Evolutionary conservation across 2,329 filamentous ascomycete genomes (phyloP), one percentile per base, ranked within the genome.

Genomic region (Cadophora gregata): DNA sequence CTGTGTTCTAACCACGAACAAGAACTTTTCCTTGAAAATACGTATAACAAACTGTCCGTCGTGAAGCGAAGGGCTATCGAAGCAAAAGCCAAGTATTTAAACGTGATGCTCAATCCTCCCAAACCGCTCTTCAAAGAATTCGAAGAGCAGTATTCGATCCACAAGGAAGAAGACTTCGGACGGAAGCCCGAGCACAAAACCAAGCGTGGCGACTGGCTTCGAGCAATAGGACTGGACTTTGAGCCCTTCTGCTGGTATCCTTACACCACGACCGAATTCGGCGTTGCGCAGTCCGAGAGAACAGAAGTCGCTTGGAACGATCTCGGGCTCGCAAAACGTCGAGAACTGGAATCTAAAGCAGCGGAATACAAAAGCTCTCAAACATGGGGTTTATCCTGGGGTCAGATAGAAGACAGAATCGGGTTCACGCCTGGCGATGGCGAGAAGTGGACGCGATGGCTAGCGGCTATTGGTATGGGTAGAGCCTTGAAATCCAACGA

Each of bases 21-120:
- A 36, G 24, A 55, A n/a, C n/a, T 45, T 21, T 33, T 47, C n/a
- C 24, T 60, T 6, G 55, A 59, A n/a, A 2, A 8, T 0, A 24
- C 48, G 14, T 60, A 65, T 33, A 65, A 24, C 14, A 59, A 48
- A 9, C 14, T 42, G 16, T 10, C 55, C 5, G 45, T 65, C 9
- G 42, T 36, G 2, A 48, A 45, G 24, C 21, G 63, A 51, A 64
- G 63, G 16, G 25, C 63, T 1, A 53, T 60, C 29, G 38, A 64
- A 55, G 31, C 31, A n/a, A 65, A 60, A 42, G 63, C 63, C 24
- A 56, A 24, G 31, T 65, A 42, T 33, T 25, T 65, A 1, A 36
- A 59, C 24, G 33, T 65, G 29, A 51, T 45, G 27, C 53, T 60
- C 12, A 65, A 60, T 3, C 47, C 63, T 14, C 63, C 63, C 4